Conservation (phyloP, 2,329 filamentous ascomycete genomes). For the Didymellaceae sp. region DNA sequence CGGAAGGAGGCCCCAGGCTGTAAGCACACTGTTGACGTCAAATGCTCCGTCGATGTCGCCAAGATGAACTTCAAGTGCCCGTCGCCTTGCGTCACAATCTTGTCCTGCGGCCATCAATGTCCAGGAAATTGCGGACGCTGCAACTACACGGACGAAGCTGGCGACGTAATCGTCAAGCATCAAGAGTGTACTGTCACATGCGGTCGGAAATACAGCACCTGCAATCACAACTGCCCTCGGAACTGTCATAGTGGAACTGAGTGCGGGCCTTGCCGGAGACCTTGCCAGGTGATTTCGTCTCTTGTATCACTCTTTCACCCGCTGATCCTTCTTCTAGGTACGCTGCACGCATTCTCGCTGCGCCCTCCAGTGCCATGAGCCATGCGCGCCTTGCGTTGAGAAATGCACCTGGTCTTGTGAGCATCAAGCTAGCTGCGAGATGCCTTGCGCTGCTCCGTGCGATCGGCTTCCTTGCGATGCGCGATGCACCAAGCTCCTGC, state of each 20-base stretch:
- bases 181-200: constrained; percentile 30
- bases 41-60: constrained; percentile 59
- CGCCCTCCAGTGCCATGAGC: constrained; percentile 35
- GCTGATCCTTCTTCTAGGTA: constrained; percentile 23
- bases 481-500: constrained; percentile 34
- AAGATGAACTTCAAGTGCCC: constrained; percentile 55
- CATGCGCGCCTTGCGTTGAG: constrained; percentile 44
- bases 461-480: constrained; percentile 39
- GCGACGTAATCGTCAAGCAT: constrained; percentile 13
- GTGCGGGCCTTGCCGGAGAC: constrained; percentile 30
- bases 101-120: constrained; percentile 67
- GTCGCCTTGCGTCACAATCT: constrained; percentile 53
- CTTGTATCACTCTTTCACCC: no score
- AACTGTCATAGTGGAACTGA: constrained; percentile 35
- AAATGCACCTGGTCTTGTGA: constrained; percentile 44
- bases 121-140: constrained; percentile 58
- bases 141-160: constrained; percentile 43
- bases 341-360: constrained; percentile 39
- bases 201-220: constrained; percentile 36
- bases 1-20: constrained; percentile 61
- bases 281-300: constrained; percentile 29
- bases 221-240: constrained; percentile 37
- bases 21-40: constrained; percentile 58
- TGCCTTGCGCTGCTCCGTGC: constrained; percentile 46
- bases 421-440: constrained; percentile 42